A percentile compares a stretch with the other conserved stretches of the same genome.
phyloP scores from a whole-genome alignment of 345 rosid genomes.

The Camelina neglecta region DNA sequence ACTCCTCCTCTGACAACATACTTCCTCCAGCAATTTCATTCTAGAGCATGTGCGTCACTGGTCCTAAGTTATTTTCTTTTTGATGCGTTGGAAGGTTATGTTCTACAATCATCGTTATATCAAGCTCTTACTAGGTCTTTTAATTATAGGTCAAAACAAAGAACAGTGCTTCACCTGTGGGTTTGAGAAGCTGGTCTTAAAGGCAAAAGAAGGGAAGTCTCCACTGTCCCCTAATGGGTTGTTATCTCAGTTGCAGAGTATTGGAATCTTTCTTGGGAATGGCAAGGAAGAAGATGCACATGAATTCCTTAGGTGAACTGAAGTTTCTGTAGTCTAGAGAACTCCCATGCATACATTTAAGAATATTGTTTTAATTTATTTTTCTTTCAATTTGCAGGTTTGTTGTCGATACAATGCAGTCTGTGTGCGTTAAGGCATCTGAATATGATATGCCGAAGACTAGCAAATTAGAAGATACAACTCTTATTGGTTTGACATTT shows the following conservation, averaged over 20 bases:
- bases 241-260: slow-evolving; percentile 67
- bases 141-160: slow-evolving; percentile 64
- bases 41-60: slow-evolving; percentile 69
- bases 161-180: slow-evolving; percentile 94
- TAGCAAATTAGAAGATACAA: slow-evolving; percentile 69
- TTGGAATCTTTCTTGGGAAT: slow-evolving; percentile 76
- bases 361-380: slow-evolving; percentile 16
- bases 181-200: slow-evolving; percentile 71
- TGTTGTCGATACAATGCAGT: slow-evolving; percentile 90
- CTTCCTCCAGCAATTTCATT: slow-evolving; percentile 85
- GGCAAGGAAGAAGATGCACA: slow-evolving; percentile 99
- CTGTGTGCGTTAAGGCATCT: slow-evolving; percentile 76
- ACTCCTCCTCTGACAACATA: slow-evolving; percentile 91
- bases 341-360: slow-evolving; percentile 22
- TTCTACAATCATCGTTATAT: slow-evolving; percentile 16
- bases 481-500: slow-evolving; percentile 85
- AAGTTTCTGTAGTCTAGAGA: slow-evolving; percentile 22
- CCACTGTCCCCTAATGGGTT: slow-evolving; percentile 76
- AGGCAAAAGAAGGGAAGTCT: slow-evolving; percentile 74
- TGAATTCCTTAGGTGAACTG: slow-evolving; percentile 84
- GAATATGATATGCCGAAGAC: slow-evolving; percentile 48
- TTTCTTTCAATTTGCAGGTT: slow-evolving; percentile 57
- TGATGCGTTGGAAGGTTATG: slow-evolving; percentile 17
- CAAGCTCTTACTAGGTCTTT: slow-evolving; percentile 28
- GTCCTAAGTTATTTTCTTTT: slow-evolving; percentile 17